These are phyloP conservation scores for Delphinella strobiligena DNA, from an alignment of 2,329 filamentous ascomycete species.

Conservation along the genomic window DNA sequence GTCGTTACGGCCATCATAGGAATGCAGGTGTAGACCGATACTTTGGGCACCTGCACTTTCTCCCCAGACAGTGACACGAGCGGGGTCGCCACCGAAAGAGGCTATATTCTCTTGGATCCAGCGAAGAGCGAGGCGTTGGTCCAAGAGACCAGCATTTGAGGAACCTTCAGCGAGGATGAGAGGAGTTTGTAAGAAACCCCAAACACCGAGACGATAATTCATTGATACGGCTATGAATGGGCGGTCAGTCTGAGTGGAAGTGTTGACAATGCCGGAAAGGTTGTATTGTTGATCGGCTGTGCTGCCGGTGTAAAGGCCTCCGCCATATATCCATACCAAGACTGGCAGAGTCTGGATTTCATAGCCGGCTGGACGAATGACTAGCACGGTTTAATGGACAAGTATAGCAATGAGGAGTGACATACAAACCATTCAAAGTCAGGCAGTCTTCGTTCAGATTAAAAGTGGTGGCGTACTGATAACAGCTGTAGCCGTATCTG, in stretches of 20 bases:
- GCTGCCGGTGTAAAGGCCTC: slow-evolving; percentile 10
- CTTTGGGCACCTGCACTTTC: slow-evolving; percentile 36
- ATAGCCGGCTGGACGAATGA: slow-evolving; percentile 14
- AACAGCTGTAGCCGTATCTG: slow-evolving; percentile 34
- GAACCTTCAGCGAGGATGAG: slow-evolving; percentile 29
- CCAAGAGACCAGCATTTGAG: slow-evolving; percentile 51
- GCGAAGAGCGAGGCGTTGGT: slow-evolving; percentile 46
- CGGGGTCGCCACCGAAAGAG: slow-evolving; percentile 47
- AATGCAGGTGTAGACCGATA: slow-evolving; percentile 28
- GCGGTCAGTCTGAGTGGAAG: slow-evolving; percentile 39
- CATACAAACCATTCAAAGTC: slow-evolving; percentile 24
- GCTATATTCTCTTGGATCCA: slow-evolving; percentile 52
- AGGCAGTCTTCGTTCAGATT: slow-evolving; percentile 39
- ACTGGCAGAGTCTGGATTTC: slow-evolving; percentile 10
- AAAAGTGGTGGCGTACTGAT: slow-evolving; percentile 30
- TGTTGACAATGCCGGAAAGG: slow-evolving; percentile 15
- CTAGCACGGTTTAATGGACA: slow-evolving; percentile 1
- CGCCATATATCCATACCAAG: slow-evolving; percentile 13
- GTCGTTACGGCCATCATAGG: slow-evolving; percentile 31
- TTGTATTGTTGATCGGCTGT: slow-evolving; percentile 13
- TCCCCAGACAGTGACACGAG: slow-evolving; percentile 50
- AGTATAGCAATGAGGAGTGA: background rate
- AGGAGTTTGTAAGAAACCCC: slow-evolving; percentile 40
- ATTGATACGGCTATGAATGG: slow-evolving; percentile 43
- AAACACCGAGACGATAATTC: slow-evolving; percentile 41